Conservation (phyloP, 371 early-diverging fungal genomes). For the Batkoa obscura region DNA sequence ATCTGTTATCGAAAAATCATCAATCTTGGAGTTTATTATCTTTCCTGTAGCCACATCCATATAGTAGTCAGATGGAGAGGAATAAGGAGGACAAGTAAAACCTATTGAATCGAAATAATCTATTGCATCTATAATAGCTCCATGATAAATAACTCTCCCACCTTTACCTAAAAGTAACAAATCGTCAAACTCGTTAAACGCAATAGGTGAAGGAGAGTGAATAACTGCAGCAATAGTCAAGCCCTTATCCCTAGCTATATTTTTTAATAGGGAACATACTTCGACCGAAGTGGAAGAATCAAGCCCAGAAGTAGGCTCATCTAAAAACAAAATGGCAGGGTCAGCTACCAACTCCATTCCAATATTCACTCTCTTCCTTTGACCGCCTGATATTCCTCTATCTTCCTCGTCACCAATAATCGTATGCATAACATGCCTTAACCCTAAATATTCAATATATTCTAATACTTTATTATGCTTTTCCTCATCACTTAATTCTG, state of each 20-base stretch:
- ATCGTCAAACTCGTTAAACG: constrained; percentile 44
- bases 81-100: constrained; percentile 26
- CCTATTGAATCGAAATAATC: constrained; percentile 33
- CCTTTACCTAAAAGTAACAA: constrained; percentile 42
- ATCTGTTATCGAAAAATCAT: background rate
- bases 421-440: constrained; percentile 35
- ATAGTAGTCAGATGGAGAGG: constrained; percentile 36
- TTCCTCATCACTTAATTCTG: constrained; percentile 16
- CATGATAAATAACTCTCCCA: constrained; percentile 38
- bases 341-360: constrained; percentile 69
- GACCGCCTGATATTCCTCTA: constrained; percentile 73
- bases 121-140: constrained; percentile 20
- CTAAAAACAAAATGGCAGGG: constrained; percentile 76
- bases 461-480: constrained; percentile 33
- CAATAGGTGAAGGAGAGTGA: constrained; percentile 49
- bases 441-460: constrained; percentile 32
- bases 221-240: constrained; percentile 49
- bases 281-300: constrained; percentile 50
- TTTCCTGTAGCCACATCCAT: constrained; percentile 21
- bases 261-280: constrained; percentile 31
- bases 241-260: constrained; percentile 30
- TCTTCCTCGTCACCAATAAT: constrained; percentile 39
- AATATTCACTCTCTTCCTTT: constrained; percentile 66
- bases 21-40: constrained; percentile 2
- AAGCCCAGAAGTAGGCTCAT: constrained; percentile 84